Conservation (phyloP, 78 protist genomes). For the Goniomonas avonlea region DNA sequence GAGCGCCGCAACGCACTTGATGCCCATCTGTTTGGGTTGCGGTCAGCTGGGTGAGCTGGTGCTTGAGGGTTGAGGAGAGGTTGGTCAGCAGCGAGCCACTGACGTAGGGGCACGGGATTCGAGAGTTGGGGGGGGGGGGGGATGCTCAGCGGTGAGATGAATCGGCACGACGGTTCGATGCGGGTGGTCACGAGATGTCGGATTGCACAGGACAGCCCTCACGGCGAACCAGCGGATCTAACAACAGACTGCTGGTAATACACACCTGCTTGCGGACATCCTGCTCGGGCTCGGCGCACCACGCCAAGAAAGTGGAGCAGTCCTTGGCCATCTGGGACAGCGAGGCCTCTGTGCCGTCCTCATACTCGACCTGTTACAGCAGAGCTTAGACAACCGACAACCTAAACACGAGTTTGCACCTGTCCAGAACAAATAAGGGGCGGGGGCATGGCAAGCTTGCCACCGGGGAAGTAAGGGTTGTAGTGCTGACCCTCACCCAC, state of each 20-base stretch:
- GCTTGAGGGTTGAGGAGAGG: no score
- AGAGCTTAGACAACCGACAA: neutral
- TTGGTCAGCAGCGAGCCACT: no score
- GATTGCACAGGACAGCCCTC: no score
- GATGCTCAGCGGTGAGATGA: no score
- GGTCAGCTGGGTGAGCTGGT: no score
- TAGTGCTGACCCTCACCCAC: constrained; percentile 67
- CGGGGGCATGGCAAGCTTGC: constrained; percentile 71
- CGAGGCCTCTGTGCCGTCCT: constrained; percentile 79
- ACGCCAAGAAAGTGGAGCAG: constrained; percentile 72
- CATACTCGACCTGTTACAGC: constrained; percentile 56
- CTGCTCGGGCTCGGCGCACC: constrained; percentile 78
- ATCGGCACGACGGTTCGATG: no score
- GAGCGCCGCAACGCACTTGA: neutral
- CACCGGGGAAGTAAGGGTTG: constrained; percentile 74
- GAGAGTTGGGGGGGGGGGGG: no score
- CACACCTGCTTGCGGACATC: constrained; percentile 21
- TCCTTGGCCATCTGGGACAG: constrained; percentile 86
- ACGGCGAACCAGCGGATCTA: no score
- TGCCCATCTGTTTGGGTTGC: constrained; percentile 48
- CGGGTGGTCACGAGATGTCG: no score
- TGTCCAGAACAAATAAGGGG: neutral
- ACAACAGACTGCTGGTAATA: constrained; percentile 36
- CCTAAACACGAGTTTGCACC: neutral
- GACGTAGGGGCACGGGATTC: no score